Conservation (phyloP, 2,329 filamentous ascomycete species). For the Xylaria digitata region DNA sequence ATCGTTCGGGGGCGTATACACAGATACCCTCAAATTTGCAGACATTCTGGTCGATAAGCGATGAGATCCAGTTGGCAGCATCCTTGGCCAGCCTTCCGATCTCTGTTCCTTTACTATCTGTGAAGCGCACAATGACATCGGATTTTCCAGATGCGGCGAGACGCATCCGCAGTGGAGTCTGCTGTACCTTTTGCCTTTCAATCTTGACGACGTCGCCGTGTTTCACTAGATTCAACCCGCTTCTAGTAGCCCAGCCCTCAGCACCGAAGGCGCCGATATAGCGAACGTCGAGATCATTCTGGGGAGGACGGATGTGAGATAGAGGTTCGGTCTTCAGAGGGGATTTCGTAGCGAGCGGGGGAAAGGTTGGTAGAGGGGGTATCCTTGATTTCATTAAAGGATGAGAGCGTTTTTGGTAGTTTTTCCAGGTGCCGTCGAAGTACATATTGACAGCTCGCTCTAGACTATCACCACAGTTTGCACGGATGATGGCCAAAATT, state of each 20-base stretch:
- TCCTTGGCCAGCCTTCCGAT: slow-evolving; percentile 89
- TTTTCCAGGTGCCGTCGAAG: slow-evolving; percentile 75
- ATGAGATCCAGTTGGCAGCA: slow-evolving; percentile 89
- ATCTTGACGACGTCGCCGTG: slow-evolving; percentile 88
- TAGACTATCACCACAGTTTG: slow-evolving; percentile 67
- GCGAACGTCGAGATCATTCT: slow-evolving; percentile 58
- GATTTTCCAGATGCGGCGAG: slow-evolving; percentile 72
- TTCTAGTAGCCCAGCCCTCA: slow-evolving; percentile 90
- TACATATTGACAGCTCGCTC: slow-evolving; percentile 76
- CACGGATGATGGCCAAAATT: slow-evolving; percentile 62
- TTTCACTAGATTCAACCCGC: slow-evolving; percentile 77
- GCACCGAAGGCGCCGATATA: slow-evolving; percentile 95
- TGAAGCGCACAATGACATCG: slow-evolving; percentile 93
- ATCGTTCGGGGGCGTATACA: slow-evolving; percentile 85
- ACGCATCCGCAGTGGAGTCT: slow-evolving; percentile 59
- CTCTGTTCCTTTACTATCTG: slow-evolving; percentile 80
- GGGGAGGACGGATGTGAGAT: slow-evolving; percentile 31
- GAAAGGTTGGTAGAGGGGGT: slow-evolving; percentile 31
- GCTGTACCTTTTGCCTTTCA: slow-evolving; percentile 82
- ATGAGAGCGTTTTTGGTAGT: slow-evolving; percentile 52
- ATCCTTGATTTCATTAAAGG: slow-evolving; percentile 35
- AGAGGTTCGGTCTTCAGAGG: slow-evolving; percentile 33
- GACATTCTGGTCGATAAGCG: slow-evolving; percentile 88
- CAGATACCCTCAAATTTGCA: slow-evolving; percentile 89
- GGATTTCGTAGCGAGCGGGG: slow-evolving; percentile 28